A percentile compares a stretch with the other conserved stretches of the same genome.
phyloP scores from a whole-genome alignment of 306 rosid species.

The Begonia fuchsioides region DNA sequence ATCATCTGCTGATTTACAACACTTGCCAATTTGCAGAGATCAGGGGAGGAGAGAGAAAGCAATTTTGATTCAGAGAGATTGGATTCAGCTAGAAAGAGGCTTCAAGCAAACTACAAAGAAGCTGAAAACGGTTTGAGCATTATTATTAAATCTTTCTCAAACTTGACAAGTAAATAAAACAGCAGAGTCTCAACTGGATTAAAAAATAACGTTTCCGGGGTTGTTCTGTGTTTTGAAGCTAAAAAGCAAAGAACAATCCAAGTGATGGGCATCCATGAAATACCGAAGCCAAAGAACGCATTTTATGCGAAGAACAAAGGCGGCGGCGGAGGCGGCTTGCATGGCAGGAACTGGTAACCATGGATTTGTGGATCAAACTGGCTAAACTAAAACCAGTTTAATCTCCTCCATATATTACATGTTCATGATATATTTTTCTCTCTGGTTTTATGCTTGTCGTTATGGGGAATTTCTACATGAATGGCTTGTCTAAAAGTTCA shows the following conservation, averaged over 20 bases:
- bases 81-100: conserved; percentile 86
- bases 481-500: too few relatives aligned
- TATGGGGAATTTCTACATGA: too few relatives aligned
- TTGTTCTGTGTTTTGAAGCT: conserved; percentile 39
- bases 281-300: conserved; percentile 84
- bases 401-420: neutral
- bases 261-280: conserved; percentile 94
- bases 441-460: too few relatives aligned
- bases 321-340: conserved; percentile 59
- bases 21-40: conserved; percentile 40
- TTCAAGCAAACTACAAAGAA: conserved; percentile 82
- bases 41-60: conserved; percentile 26
- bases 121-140: conserved; percentile 78
- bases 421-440: too few relatives aligned
- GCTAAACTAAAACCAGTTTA: neutral
- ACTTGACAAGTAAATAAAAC: too few relatives aligned
- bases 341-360: conserved; percentile 82
- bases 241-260: conserved; percentile 97
- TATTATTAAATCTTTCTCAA: too few relatives aligned
- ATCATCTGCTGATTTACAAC: too few relatives aligned
- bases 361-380: neutral
- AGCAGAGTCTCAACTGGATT: too few relatives aligned
- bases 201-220: too few relatives aligned
- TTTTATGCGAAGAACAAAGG: conserved; percentile 76
- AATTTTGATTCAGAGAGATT: conserved; percentile 46